These are phyloP conservation scores for Cercospora nicotianae DNA, from an alignment of 2,329 filamentous ascomycete species.

Conservation along the genomic window DNA sequence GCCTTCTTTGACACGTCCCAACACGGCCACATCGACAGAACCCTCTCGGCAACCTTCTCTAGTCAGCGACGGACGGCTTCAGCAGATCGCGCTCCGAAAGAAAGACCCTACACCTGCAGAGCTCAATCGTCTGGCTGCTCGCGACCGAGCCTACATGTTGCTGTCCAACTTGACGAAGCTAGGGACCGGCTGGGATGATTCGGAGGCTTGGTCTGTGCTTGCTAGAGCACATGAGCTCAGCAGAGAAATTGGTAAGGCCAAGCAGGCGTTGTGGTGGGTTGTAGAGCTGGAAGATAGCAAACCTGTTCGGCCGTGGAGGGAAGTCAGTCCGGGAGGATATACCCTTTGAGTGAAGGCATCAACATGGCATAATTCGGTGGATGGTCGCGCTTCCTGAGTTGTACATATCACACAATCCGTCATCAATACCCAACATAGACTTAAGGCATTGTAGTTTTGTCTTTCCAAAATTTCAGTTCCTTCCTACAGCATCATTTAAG, in stretches of 20 bases:
- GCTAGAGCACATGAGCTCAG: conserved; percentile 85
- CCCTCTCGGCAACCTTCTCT: conserved; percentile 19
- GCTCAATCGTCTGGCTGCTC: conserved; percentile 79
- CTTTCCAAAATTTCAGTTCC: not conserved
- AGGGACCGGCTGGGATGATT: conserved; percentile 83
- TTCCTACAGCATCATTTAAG: not conserved
- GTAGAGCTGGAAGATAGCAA: conserved; percentile 87
- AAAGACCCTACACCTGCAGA: conserved; percentile 60
- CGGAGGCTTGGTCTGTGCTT: conserved; percentile 90
- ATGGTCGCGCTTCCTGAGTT: not conserved
- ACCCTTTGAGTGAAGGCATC: conserved; percentile 25
- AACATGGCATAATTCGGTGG: not conserved
- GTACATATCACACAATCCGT: not conserved
- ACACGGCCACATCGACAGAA: conserved; percentile 20
- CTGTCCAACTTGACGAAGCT: conserved; percentile 81
- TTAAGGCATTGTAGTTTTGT: not conserved
- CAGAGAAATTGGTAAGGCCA: conserved; percentile 81
- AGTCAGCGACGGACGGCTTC: conserved; percentile 18
- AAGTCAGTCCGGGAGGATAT: conserved; percentile 41
- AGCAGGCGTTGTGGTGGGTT: conserved; percentile 95
- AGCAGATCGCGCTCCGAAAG: conserved; percentile 18
- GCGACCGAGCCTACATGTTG: conserved; percentile 84
- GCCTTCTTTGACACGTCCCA: conserved; percentile 23
- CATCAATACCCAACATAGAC: not conserved
- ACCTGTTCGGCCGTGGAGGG: conserved; percentile 76